Base-by-base conservation (phyloP, 2,329 filamentous ascomycete species). In the Fusarium sp. region DNA sequence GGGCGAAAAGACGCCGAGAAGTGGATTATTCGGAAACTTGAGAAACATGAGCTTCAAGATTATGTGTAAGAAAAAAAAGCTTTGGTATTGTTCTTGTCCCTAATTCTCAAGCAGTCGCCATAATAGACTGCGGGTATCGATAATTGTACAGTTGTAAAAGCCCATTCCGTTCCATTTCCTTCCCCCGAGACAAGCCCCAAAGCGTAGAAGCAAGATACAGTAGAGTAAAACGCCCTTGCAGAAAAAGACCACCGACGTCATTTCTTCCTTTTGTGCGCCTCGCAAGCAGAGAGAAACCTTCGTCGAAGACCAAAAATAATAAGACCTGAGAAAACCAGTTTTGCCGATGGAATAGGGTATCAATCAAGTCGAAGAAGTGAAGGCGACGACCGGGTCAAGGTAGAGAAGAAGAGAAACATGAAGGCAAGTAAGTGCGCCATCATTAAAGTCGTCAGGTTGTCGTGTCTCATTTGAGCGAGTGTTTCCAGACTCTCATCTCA, bases 101-200 rank as follows among this genome's bases (percentile, higher is more conserved):
- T 50, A 18, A 64, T 45, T 46, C 41, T 37, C 31, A 37, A 37
- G n/a, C 69, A 57, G 49, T 50, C 53, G 43, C 51, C 62, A 31
- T 56, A 62, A 67, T 30, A 51, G 49, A 58, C 67, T 44, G 53
- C 58, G 67, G 67, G 67, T 70, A 70, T 70, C 67, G 58, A 70
- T 70, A 63, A 25, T 61, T 69, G 39, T 70, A 70, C 67, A 70
- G 41, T 54, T 51, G 26, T 14, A 46, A 59, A 70, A 60, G 34
- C 43, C 42, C 54, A 16, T 19, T 51, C 26, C 41, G 28, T 31
- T 61, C 48, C 44, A 30, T 28, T 65, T 65, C 46, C 62, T 48
- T 25, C 26, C 42, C 48, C 46, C 42, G 37, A 66, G 54, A 65
- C 54, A 66, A 66, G 61, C 23, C 16, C 56, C 31, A 61, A 54